Percentiles rank a stretch among this genome's conserved stretches.
These are phyloP conservation scores for Xylariaceae sp. DNA, from an alignment of 2,329 filamentous ascomycete species.

Conservation along the genomic window DNA sequence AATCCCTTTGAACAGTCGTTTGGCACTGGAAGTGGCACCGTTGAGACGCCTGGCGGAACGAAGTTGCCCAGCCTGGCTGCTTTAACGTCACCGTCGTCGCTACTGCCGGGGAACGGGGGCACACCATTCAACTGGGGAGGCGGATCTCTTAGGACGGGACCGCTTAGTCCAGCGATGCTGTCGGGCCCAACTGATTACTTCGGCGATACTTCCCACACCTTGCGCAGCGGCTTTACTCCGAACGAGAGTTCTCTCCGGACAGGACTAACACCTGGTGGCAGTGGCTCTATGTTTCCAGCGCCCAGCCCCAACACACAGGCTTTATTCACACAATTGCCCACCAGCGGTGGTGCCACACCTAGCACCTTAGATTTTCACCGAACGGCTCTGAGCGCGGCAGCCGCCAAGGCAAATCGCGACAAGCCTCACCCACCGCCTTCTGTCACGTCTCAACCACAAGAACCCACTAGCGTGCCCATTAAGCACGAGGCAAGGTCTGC, in stretches of 20 bases:
- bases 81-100: slow-evolving; percentile 81
- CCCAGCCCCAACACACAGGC: slow-evolving; percentile 83
- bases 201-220: slow-evolving; percentile 63
- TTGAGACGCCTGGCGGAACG: slow-evolving; percentile 76
- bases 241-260: slow-evolving; percentile 93
- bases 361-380: slow-evolving; percentile 91
- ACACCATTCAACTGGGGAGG: slow-evolving; percentile 74
- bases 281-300: slow-evolving; percentile 94
- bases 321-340: slow-evolving; percentile 68
- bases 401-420: slow-evolving; percentile 51
- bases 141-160: slow-evolving; percentile 83
- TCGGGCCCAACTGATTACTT: slow-evolving; percentile 91
- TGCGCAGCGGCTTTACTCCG: slow-evolving; percentile 83
- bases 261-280: slow-evolving; percentile 87
- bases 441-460: slow-evolving; percentile 51
- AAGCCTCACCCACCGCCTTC: slow-evolving; percentile 34
- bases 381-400: slow-evolving; percentile 77
- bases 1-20: slow-evolving; percentile 98
- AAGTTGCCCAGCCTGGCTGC: slow-evolving; percentile 86
- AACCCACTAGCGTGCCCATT: slow-evolving; percentile 39
- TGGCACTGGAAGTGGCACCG: slow-evolving; percentile 51
- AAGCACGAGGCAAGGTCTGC: slow-evolving; percentile 49
- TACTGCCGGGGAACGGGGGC: slow-evolving; percentile 67
- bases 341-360: slow-evolving; percentile 75
- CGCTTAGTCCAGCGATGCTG: slow-evolving; percentile 94